A percentile compares a stretch with the other conserved stretches of the same genome.
These are phyloP conservation scores for Thermomyces lanuginosus DNA, from an alignment of 2,329 filamentous ascomycete species.

Conservation along the genomic window DNA sequence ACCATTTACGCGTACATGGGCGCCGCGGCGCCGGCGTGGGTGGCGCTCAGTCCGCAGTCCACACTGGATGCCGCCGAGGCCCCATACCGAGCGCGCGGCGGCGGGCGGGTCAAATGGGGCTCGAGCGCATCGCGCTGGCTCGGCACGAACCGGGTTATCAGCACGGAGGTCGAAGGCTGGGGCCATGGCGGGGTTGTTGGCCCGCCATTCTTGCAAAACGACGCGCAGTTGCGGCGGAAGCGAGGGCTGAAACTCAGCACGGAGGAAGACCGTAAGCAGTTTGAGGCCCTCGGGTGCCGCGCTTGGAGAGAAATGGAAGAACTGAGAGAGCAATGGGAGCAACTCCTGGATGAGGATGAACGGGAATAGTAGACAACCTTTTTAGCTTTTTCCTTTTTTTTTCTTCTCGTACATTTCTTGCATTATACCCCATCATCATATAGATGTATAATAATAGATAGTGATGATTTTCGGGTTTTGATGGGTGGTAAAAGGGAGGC, in stretches of 20 bases:
- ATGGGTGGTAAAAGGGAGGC: constrained; percentile 1
- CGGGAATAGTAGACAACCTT: neutral
- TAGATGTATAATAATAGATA: neutral
- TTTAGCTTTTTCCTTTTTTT: constrained; percentile 1
- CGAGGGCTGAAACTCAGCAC: constrained; percentile 43
- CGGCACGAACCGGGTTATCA: constrained; percentile 47
- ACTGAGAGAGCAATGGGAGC: constrained; percentile 24
- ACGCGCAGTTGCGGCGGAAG: constrained; percentile 41
- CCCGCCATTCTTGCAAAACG: constrained; percentile 34
- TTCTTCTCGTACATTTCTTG: no score
- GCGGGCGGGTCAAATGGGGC: constrained; percentile 61
- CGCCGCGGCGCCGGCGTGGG: constrained; percentile 60
- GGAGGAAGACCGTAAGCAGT: constrained; percentile 18
- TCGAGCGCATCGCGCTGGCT: constrained; percentile 46
- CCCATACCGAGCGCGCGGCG: constrained; percentile 40
- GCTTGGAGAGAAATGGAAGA: constrained; percentile 30
- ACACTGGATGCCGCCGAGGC: constrained; percentile 22
- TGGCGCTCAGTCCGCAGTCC: constrained; percentile 49
- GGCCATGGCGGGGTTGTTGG: constrained; percentile 44
- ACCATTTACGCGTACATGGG: constrained; percentile 58
- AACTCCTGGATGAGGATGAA: constrained; percentile 21
- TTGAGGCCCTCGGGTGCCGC: constrained; percentile 25
- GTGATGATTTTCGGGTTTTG: constrained; percentile 2
- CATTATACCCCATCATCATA: no score
- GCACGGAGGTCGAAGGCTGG: constrained; percentile 78